Evolutionary conservation across 2,329 filamentous ascomycete genomes (phyloP).

Genomic region (Fusarium sulawesiense): DNA sequence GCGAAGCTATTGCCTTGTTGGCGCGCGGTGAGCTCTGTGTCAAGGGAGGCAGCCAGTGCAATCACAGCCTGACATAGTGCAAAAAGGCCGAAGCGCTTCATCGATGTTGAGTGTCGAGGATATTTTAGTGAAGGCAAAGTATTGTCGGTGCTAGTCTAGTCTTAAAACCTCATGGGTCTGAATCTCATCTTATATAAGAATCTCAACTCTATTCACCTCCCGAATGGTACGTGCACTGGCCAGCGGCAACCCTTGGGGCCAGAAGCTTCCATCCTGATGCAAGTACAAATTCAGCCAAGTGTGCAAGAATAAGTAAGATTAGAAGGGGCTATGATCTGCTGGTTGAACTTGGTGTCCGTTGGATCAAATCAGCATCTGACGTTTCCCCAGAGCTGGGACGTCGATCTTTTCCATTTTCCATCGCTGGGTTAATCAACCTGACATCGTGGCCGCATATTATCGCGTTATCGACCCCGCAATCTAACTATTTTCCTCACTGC

Average conservation of each 20-base stretch:
- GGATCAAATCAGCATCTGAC: not conserved
- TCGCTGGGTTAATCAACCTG: not conserved
- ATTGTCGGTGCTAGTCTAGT: not conserved
- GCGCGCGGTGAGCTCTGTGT: not conserved
- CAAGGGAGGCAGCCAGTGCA: not conserved
- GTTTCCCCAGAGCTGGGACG: not conserved
- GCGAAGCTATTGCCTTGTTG: not conserved
- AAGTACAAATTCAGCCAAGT: not conserved
- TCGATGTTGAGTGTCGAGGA: not conserved
- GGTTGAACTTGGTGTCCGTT: not conserved
- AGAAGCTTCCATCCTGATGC: not conserved
- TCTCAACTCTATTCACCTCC: not conserved
- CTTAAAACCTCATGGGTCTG: not conserved
- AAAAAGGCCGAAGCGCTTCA: not conserved
- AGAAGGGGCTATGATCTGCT: not conserved
- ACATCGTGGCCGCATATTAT: not conserved
- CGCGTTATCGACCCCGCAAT: not conserved
- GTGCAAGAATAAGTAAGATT: not conserved
- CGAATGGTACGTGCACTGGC: not conserved
- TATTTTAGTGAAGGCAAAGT: not conserved
- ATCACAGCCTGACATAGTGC: not conserved
- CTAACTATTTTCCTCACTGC: not conserved
- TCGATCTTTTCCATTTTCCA: not conserved
- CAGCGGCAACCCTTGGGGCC: not conserved
- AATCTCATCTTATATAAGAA: not conserved